Percentiles rank a stretch among this genome's conserved stretches.
These are phyloP conservation scores for Sophora flavescens DNA, from an alignment of 306 rosid species.

Conservation along the genomic window DNA sequence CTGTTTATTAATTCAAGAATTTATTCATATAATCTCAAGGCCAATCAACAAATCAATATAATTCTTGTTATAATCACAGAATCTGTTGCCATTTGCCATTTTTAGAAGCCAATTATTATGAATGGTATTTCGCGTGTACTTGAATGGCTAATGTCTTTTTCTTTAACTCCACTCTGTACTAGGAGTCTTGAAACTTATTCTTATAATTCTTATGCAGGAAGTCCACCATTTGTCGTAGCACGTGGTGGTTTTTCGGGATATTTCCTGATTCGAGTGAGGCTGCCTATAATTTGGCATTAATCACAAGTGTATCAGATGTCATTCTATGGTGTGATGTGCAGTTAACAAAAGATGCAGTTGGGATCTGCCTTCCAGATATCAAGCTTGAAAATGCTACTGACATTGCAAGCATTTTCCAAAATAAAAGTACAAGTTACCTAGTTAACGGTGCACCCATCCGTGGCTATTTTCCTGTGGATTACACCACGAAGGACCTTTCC, in stretches of 20 bases:
- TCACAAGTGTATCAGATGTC: constrained; percentile 43
- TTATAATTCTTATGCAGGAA: constrained; percentile 61
- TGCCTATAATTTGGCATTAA: constrained; percentile 55
- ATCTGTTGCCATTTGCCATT: no score
- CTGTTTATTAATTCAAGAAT: not conserved
- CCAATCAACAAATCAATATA: not conserved
- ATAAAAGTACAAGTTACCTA: constrained; percentile 31
- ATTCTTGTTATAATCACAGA: not conserved
- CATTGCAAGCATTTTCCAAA: not conserved
- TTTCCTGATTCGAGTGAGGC: constrained; percentile 69
- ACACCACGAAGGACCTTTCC: constrained; percentile 33
- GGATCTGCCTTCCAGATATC: constrained; percentile 72
- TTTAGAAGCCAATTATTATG: no score
- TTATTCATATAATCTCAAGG: not conserved
- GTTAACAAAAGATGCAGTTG: constrained; percentile 75
- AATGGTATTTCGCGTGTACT: no score
- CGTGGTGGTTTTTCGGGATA: constrained; percentile 88
- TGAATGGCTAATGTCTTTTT: no score
- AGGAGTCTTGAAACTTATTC: constrained; percentile 37
- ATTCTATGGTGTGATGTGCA: constrained; percentile 87
- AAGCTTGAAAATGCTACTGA: constrained; percentile 62
- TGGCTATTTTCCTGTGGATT: constrained; percentile 59
- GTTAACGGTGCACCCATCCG: constrained; percentile 41
- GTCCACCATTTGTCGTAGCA: constrained; percentile 71
- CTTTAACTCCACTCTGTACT: no score